Conservation (phyloP, 2,329 filamentous ascomycete species). For the Aspergillus tamarii region DNA sequence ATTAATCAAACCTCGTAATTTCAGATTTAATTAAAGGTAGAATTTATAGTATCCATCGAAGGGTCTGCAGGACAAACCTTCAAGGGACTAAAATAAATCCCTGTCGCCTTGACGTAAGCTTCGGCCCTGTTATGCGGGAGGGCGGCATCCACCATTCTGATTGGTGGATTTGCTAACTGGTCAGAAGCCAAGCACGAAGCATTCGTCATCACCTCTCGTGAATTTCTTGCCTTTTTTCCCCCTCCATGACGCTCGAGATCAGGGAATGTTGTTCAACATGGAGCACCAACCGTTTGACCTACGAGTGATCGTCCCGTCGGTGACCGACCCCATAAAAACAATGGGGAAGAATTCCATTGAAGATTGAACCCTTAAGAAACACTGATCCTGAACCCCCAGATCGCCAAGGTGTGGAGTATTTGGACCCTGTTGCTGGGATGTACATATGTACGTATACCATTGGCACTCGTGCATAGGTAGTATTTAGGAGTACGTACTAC, state of each 20-base stretch:
- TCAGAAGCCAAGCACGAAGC: constrained; percentile 11
- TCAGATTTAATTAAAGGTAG: not conserved
- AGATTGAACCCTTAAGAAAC: not conserved
- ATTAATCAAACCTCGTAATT: not conserved
- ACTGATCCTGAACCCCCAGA: not conserved
- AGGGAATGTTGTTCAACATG: not conserved
- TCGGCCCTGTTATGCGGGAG: constrained; percentile 13
- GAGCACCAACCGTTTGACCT: not conserved
- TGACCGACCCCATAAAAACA: not conserved
- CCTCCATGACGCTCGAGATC: not conserved
- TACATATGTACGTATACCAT: not conserved
- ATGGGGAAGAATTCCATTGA: not conserved
- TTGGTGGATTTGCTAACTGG: constrained; percentile 14
- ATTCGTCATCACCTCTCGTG: constrained; percentile 14
- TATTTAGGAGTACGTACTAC: not conserved
- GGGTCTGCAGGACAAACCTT: not conserved
- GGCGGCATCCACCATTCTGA: constrained; percentile 5
- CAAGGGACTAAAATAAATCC: constrained; percentile 6
- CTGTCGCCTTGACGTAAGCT: constrained; percentile 27
- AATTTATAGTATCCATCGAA: not conserved
- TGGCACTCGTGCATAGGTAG: not conserved
- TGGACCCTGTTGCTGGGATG: not conserved
- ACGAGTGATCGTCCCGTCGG: not conserved
- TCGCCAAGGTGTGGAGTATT: constrained; percentile 2
- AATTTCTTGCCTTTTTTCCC: not conserved